Percentiles rank a stretch among this genome's conserved stretches.
Conservation (phyloP, 2,329 filamentous ascomycete genomes). For the Metarhizium sp. region DNA sequence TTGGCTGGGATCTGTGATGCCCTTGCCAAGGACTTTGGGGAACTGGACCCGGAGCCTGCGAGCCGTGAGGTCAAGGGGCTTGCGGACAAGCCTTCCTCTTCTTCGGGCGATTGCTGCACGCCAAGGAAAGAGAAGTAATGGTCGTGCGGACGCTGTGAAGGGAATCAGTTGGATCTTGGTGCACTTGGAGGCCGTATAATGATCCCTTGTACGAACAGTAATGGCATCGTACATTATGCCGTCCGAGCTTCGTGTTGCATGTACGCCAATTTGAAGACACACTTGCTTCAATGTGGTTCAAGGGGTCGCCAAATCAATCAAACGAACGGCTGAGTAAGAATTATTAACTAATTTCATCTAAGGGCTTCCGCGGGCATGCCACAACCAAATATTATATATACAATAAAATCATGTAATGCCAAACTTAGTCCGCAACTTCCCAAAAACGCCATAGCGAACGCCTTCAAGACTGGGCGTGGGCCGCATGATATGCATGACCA, state of each 20-base stretch:
- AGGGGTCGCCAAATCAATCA: background rate
- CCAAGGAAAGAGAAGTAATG: conserved; percentile 25
- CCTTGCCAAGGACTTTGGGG: conserved; percentile 47
- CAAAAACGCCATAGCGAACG: conserved; percentile 20
- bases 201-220: background rate
- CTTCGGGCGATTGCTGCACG: conserved; percentile 45
- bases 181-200: background rate
- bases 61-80: conserved; percentile 31
- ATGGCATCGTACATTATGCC: background rate
- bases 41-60: conserved; percentile 28
- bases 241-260: background rate
- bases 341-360: conserved; percentile 6
- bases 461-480: conserved; percentile 13
- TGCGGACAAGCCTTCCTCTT: conserved; percentile 33
- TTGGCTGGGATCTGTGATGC: conserved; percentile 56
- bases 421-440: conserved; percentile 14
- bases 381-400: conserved; percentile 15
- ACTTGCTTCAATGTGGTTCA: background rate
- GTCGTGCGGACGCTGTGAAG: background rate
- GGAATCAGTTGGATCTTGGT: too few species aligned
- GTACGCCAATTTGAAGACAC: background rate
- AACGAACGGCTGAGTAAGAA: conserved; percentile 2
- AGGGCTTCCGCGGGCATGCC: background rate
- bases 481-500: conserved; percentile 5
- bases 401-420: conserved; percentile 14